phyloP scores from a whole-genome alignment of 768 basidiomycete species.

The Kwoniella europaea region DNA sequence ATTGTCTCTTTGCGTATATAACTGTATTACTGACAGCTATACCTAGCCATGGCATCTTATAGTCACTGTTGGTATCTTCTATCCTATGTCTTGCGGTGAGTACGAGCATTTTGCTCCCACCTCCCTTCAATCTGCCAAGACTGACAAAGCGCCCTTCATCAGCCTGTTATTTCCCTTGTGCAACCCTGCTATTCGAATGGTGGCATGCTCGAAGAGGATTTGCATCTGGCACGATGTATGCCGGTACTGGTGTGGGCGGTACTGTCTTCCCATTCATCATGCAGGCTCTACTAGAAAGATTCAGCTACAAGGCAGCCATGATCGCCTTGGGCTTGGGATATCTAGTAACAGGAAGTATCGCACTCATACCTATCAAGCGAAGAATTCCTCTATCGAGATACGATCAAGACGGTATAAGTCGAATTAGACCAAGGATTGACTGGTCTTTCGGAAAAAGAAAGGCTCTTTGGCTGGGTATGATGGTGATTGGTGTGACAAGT shows the following conservation, averaged over 20 bases:
- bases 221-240: constrained; percentile 51
- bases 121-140: too few species aligned
- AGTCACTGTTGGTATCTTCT: constrained; percentile 47
- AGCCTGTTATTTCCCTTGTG: constrained; percentile 46
- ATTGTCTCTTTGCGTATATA: too few species aligned
- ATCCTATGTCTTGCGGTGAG: constrained; percentile 43
- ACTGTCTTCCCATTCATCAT: constrained; percentile 54
- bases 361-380: constrained; percentile 44
- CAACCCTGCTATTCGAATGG: constrained; percentile 54
- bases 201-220: constrained; percentile 45
- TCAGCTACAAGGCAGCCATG: constrained; percentile 54
- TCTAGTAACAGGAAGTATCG: constrained; percentile 26
- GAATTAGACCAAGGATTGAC: constrained; percentile 17
- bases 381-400: constrained; percentile 41
- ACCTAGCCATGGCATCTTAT: constrained; percentile 53
- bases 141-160: background rate
- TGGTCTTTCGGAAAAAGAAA: constrained; percentile 31
- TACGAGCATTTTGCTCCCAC: background rate
- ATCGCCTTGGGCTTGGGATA: constrained; percentile 44
- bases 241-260: constrained; percentile 50
- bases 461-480: constrained; percentile 33
- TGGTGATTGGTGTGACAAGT: constrained; percentile 40
- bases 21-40: too few species aligned
- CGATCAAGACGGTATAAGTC: background rate
- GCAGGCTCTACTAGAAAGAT: constrained; percentile 37